These are phyloP conservation scores for Pyrenochaeta sp. DNA, from an alignment of 2,329 filamentous ascomycete genomes.

Conservation along the genomic window DNA sequence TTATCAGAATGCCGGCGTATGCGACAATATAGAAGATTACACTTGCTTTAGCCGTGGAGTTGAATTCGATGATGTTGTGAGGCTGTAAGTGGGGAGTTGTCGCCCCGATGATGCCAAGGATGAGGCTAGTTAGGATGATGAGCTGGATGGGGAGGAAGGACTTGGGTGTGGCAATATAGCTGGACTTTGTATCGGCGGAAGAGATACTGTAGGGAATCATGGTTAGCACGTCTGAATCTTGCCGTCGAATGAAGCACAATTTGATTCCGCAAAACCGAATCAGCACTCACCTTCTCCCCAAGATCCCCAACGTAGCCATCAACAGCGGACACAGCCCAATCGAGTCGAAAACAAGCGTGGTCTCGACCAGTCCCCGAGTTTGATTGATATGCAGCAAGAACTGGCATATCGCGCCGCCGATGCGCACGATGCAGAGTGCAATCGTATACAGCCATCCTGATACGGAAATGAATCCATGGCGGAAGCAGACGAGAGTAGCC, in stretches of 20 bases:
- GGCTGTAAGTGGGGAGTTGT: conserved; percentile 15
- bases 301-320: conserved; percentile 55
- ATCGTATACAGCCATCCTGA: conserved; percentile 63
- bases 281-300: conserved; percentile 47
- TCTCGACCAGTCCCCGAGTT: conserved; percentile 47
- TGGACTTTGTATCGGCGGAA: conserved; percentile 20
- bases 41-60: conserved; percentile 23
- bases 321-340: conserved; percentile 60
- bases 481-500: conserved; percentile 38
- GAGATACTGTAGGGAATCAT: conserved; percentile 10
- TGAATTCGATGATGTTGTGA: conserved; percentile 18
- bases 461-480: conserved; percentile 51
- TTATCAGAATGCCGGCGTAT: conserved; percentile 13
- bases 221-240: no score
- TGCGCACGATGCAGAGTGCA: conserved; percentile 60
- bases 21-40: conserved; percentile 25
- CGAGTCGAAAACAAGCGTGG: conserved; percentile 54
- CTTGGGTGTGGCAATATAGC: conserved; percentile 21
- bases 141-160: conserved; percentile 42
- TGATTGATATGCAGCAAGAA: conserved; percentile 58
- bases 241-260: no score
- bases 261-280: no score
- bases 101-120: conserved; percentile 43
- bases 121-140: conserved; percentile 41
- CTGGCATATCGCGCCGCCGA: conserved; percentile 59